Evolutionary conservation across 805 yeast species (phyloP).

Genomic region (Ogataea polymorpha): DNA sequence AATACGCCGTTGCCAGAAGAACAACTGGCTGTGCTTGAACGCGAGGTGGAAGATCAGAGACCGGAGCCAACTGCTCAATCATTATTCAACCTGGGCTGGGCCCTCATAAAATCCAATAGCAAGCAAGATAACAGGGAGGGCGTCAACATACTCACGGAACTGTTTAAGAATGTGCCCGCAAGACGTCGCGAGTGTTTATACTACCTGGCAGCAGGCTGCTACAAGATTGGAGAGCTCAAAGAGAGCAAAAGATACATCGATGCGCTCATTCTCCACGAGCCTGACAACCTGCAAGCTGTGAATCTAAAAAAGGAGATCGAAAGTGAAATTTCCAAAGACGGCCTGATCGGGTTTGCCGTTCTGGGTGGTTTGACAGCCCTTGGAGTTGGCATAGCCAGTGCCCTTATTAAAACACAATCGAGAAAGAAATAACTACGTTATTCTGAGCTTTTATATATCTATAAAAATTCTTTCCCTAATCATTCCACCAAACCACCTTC

Average conservation of each 20-base stretch:
- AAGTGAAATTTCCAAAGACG: conserved; percentile 81
- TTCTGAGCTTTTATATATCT: conserved; percentile 9
- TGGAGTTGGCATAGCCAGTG: conserved; percentile 53
- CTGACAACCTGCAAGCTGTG: conserved; percentile 75
- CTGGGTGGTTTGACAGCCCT: conserved; percentile 84
- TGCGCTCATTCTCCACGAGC: conserved; percentile 72
- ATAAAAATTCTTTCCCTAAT: not conserved
- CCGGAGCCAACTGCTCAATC: conserved; percentile 81
- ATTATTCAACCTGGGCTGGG: conserved; percentile 95
- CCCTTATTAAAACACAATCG: conserved; percentile 18
- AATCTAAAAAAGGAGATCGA: conserved; percentile 74
- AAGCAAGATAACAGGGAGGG: conserved; percentile 74
- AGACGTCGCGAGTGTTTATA: conserved; percentile 88
- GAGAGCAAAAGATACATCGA: conserved; percentile 86
- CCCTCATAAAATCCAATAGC: conserved; percentile 68
- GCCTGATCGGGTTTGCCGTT: conserved; percentile 82
- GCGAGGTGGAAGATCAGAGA: conserved; percentile 77
- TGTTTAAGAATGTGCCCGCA: conserved; percentile 72
- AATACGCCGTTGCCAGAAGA: conserved; percentile 60
- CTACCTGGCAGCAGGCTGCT: conserved; percentile 83
- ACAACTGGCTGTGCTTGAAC: conserved; percentile 70
- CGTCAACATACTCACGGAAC: conserved; percentile 63
- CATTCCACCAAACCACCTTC: conserved; percentile 59
- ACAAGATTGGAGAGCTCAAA: conserved; percentile 80
- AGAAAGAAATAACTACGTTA: conserved; percentile 7